A percentile compares a stretch with the other conserved stretches of the same genome.
These are phyloP conservation scores for Lycium ferocissimum DNA, from an alignment of 257 asterid genomes.

Conservation along the genomic window DNA sequence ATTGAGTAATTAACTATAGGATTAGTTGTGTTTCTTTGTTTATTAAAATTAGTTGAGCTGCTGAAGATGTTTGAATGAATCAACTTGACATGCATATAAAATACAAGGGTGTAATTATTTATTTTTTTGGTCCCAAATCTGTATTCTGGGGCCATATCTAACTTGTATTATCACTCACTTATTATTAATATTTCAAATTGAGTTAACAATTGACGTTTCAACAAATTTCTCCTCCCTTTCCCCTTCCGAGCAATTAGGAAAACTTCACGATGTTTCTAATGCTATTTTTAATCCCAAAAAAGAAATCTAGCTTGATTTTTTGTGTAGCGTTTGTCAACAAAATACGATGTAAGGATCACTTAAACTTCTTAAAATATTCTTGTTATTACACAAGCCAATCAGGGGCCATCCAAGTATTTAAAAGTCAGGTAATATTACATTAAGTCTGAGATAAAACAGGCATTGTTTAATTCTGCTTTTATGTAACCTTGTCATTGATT, in stretches of 20 bases:
- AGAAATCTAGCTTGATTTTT: constrained; percentile 15
- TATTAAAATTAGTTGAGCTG: neutral
- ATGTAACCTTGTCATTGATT: neutral
- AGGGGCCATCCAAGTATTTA: neutral
- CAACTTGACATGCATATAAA: constrained; percentile 14
- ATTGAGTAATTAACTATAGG: neutral
- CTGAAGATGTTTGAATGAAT: constrained; percentile 2
- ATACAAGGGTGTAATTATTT: neutral
- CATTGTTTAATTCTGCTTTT: neutral
- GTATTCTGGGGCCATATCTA: neutral
- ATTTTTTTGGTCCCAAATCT: neutral
- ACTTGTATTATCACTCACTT: constrained; percentile 12
- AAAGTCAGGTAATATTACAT: neutral
- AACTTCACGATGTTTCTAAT: neutral
- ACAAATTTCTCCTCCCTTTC: constrained; percentile 11
- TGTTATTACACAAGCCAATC: neutral
- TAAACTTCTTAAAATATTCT: neutral
- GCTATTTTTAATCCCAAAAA: neutral
- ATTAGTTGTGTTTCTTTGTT: neutral
- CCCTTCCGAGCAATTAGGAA: constrained; percentile 12
- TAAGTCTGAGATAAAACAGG: neutral
- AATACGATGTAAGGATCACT: neutral
- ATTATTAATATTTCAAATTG: constrained; percentile 2
- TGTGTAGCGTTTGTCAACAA: neutral
- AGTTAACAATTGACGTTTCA: constrained; percentile 24